Conservation (phyloP, 345 rosid species). For the Pseudoturritis turrita region DNA sequence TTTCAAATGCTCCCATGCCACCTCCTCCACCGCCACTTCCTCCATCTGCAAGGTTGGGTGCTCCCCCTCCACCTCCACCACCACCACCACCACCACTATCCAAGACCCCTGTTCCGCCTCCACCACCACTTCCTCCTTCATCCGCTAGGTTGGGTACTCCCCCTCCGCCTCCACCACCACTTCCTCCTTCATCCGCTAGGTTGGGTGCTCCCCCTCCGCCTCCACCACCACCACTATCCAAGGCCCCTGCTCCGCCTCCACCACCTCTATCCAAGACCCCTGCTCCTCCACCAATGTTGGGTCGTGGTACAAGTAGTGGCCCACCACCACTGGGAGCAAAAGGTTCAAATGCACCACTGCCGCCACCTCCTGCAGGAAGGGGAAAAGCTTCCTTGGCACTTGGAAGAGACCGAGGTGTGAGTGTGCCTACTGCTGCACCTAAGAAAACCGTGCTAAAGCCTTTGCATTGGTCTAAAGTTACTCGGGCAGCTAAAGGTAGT, state of each 20-base stretch:
- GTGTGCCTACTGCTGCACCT: conserved; percentile 46
- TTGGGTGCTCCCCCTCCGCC: conserved; percentile 26
- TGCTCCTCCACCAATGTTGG: conserved; percentile 47
- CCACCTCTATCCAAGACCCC: conserved; percentile 55
- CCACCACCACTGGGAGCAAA: conserved; percentile 53
- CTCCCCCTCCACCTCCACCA: conserved; percentile 30
- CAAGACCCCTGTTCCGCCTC: not conserved
- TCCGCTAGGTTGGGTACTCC: conserved; percentile 20
- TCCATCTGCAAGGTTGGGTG: no score
- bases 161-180: conserved; percentile 16
- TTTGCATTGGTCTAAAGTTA: conserved; percentile 95
- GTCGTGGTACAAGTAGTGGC: conserved; percentile 32
- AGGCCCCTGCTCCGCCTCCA: conserved; percentile 39
- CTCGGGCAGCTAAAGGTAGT: conserved; percentile 88
- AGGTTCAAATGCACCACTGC: conserved; percentile 57
- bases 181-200: conserved; percentile 18
- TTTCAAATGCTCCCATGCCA: no score
- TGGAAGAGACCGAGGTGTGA: conserved; percentile 57
- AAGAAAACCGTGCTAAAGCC: conserved; percentile 76
- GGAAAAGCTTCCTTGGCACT: conserved; percentile 49
- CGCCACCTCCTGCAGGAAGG: conserved; percentile 63
- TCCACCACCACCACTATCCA: conserved; percentile 33
- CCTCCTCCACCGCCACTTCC: no score
- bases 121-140: conserved; percentile 22
- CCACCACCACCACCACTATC: conserved; percentile 15